A percentile compares a stretch with the other conserved stretches of the same genome.
Conservation (phyloP, 2,329 filamentous ascomycete species). For the Cordyceps farinosa region DNA sequence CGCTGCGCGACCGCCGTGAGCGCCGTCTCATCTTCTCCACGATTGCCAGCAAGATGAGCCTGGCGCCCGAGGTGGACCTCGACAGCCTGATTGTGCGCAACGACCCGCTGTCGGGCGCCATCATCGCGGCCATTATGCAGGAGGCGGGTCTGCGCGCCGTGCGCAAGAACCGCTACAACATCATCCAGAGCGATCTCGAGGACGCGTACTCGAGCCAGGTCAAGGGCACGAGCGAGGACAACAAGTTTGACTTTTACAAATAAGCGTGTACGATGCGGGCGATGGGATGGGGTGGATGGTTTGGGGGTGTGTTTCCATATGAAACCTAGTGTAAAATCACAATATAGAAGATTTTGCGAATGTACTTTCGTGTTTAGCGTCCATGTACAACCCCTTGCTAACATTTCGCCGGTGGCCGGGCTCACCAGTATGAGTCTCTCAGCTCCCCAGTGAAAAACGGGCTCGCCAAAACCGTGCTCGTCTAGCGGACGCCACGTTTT, state of each 20-base stretch:
- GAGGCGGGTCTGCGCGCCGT: constrained; percentile 93
- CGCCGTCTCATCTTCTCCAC: constrained; percentile 94
- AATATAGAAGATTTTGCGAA: constrained; percentile 7
- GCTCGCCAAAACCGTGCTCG: not conserved
- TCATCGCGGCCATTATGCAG: constrained; percentile 99
- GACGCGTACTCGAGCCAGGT: constrained; percentile 97
- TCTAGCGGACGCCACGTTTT: too few species aligned
- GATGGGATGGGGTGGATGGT: not conserved
- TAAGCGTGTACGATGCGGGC: constrained; percentile 37
- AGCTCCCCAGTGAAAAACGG: too few species aligned
- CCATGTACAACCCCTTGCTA: not conserved
- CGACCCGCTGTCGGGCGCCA: constrained; percentile 88
- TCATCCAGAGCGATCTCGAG: constrained; percentile 94
- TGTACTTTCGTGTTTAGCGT: not conserved
- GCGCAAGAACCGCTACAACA: constrained; percentile 97
- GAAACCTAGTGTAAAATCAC: constrained; percentile 11
- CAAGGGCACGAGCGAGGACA: constrained; percentile 66
- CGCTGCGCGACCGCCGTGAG: constrained; percentile 86
- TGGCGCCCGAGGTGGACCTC: constrained; percentile 93
- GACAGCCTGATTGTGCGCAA: constrained; percentile 96
- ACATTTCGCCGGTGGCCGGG: not conserved
- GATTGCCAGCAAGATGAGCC: constrained; percentile 95
- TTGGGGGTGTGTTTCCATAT: constrained; percentile 14
- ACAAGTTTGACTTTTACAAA: constrained; percentile 92
- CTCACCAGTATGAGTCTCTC: not conserved